Percentiles rank a stretch among this genome's conserved stretches.
These are phyloP conservation scores for Codiaeum variegatum DNA, from an alignment of 441 rosid genomes.

Conservation along the genomic window DNA sequence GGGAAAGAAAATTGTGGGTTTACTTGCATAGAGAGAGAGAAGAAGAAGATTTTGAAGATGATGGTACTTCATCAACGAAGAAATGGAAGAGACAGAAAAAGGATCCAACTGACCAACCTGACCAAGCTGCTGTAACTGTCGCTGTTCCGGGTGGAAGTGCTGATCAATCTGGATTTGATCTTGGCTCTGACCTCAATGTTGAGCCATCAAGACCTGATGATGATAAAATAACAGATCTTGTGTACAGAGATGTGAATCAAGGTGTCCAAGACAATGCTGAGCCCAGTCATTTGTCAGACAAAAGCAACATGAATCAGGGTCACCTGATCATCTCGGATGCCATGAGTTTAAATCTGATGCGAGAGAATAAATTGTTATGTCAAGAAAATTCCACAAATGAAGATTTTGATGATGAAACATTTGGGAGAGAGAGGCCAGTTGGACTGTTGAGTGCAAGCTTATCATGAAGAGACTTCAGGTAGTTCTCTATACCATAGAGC, in stretches of 20 bases:
- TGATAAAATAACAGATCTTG: conserved; percentile 45
- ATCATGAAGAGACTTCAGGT: conserved; percentile 45
- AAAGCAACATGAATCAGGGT: conserved; percentile 36
- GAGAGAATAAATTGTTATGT: conserved; percentile 58
- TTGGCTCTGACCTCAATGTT: conserved; percentile 65
- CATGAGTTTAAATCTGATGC: conserved; percentile 39
- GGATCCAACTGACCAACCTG: conserved; percentile 77
- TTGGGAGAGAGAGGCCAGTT: conserved; percentile 41
- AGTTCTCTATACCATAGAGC: conserved; percentile 24
- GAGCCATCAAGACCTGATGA: conserved; percentile 45
- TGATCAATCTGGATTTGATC: conserved; percentile 63
- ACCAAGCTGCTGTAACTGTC: conserved; percentile 64
- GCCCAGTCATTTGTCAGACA: conserved; percentile 35
- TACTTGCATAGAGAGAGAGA: conserved; percentile 93
- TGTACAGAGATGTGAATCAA: conserved; percentile 41
- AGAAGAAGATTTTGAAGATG: conserved; percentile 99
- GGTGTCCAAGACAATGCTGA: conserved; percentile 43
- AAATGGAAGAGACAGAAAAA: conserved; percentile 96
- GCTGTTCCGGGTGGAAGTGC: conserved; percentile 46
- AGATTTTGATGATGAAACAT: conserved; percentile 74
- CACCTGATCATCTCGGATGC: conserved; percentile 60
- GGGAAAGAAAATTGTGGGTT: conserved; percentile 95
- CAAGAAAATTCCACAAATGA: conserved; percentile 87
- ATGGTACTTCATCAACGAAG: conserved; percentile 98
- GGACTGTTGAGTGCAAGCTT: conserved; percentile 50